phyloP scores from a whole-genome alignment of 108 stramenopile species.

The Cylindrotheca fusiformis region DNA sequence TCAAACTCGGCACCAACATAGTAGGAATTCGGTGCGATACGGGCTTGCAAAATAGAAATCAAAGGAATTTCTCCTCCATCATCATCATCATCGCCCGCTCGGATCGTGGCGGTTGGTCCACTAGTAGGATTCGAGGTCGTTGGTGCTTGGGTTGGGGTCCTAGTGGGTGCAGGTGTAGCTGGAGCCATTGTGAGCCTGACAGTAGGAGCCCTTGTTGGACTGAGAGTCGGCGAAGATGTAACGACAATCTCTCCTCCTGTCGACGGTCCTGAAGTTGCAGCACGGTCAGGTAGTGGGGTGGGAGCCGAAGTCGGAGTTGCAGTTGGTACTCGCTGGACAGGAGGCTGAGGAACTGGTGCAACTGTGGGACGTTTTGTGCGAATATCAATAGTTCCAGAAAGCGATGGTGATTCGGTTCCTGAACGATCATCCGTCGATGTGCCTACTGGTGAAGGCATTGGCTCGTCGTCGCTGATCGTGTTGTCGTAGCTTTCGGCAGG shows the following conservation, averaged over 20 bases:
- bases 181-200: no score
- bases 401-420: no score
- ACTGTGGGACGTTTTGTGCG: background rate
- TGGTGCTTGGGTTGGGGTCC: background rate
- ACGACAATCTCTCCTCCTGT: background rate
- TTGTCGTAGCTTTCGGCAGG: no score
- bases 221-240: background rate
- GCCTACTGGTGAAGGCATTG: no score
- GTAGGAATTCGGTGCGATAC: background rate
- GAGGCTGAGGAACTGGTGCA: background rate
- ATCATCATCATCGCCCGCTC: background rate
- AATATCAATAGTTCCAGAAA: no score
- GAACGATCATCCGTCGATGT: no score
- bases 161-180: background rate
- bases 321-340: background rate
- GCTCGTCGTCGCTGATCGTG: no score
- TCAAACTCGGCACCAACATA: slow-evolving; percentile 17
- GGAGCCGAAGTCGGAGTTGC: background rate
- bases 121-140: background rate
- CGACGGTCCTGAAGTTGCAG: background rate
- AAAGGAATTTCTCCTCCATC: background rate
- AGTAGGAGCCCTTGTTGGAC: background rate
- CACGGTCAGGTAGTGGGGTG: background rate
- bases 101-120: background rate
- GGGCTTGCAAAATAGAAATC: background rate